phyloP scores from a whole-genome alignment of 306 rosid species.

The Argentina anserina region DNA sequence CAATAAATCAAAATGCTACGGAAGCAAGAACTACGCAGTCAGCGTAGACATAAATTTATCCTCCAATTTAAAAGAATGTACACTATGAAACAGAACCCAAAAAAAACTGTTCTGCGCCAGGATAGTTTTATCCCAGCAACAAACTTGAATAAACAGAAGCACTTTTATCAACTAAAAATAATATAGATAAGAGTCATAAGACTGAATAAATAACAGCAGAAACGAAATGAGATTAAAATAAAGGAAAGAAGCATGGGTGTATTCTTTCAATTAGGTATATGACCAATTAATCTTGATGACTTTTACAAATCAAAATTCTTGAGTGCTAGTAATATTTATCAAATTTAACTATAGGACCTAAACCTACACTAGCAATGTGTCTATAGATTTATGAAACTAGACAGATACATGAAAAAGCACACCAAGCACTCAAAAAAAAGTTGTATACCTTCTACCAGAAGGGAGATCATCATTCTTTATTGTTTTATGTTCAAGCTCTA shows the following conservation, averaged over 20 bases:
- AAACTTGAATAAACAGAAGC: not conserved
- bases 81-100: not conserved
- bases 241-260: too few species aligned
- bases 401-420: not conserved
- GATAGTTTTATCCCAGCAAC: too few species aligned
- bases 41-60: not conserved
- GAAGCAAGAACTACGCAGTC: conserved; percentile 9
- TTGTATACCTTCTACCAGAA: conserved; percentile 54
- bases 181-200: not conserved
- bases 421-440: conserved; percentile 12
- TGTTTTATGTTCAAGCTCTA: conserved; percentile 72
- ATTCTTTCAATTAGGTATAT: not conserved
- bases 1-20: not conserved
- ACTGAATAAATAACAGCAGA: not conserved
- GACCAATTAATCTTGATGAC: not conserved
- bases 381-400: not conserved
- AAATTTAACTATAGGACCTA: not conserved
- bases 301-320: not conserved
- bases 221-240: not conserved
- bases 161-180: not conserved
- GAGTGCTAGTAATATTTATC: not conserved
- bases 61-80: not conserved
- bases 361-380: too few species aligned
- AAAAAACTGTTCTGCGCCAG: too few species aligned
- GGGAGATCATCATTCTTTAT: conserved; percentile 45